phyloP scores from a whole-genome alignment of 1,284 basidiomycete species.

The Moesziomyces sp. region DNA sequence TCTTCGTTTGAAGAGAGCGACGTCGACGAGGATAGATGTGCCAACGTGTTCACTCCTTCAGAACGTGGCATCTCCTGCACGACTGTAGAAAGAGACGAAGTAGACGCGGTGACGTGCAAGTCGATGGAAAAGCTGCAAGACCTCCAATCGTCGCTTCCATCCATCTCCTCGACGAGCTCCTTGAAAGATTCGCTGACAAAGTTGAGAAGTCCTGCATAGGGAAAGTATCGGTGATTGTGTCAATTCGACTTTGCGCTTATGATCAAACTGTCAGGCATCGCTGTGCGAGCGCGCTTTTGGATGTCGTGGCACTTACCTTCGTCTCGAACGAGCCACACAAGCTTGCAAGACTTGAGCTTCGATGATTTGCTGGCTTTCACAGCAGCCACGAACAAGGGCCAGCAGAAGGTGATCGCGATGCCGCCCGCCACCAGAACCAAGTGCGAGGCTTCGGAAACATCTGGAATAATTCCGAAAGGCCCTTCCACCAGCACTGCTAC shows the following conservation, averaged over 20 bases:
- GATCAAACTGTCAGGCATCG: too few species aligned
- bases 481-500: slow-evolving; percentile 47
- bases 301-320: slow-evolving; percentile 14
- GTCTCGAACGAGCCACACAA: slow-evolving; percentile 46
- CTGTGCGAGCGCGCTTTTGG: too few species aligned
- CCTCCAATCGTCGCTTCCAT: slow-evolving; percentile 1
- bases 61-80: not conserved
- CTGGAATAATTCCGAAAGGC: slow-evolving; percentile 34
- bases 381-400: slow-evolving; percentile 39
- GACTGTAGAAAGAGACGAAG: slow-evolving; percentile 1
- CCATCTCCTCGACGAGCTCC: slow-evolving; percentile 11
- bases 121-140: slow-evolving; percentile 16
- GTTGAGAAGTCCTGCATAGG: slow-evolving; percentile 8
- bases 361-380: not conserved
- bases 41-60: not conserved
- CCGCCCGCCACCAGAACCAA: slow-evolving; percentile 44
- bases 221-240: too few species aligned
- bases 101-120: slow-evolving; percentile 18
- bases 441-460: slow-evolving; percentile 10
- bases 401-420: slow-evolving; percentile 52
- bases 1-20: slow-evolving; percentile 8
- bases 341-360: slow-evolving; percentile 27
- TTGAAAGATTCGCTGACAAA: slow-evolving; percentile 14
- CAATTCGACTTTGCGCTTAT: too few species aligned
- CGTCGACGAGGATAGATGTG: not conserved